These are phyloP conservation scores for Solanum hybrid DNA, from an alignment of 305 asterid species.

Conservation along the genomic window DNA sequence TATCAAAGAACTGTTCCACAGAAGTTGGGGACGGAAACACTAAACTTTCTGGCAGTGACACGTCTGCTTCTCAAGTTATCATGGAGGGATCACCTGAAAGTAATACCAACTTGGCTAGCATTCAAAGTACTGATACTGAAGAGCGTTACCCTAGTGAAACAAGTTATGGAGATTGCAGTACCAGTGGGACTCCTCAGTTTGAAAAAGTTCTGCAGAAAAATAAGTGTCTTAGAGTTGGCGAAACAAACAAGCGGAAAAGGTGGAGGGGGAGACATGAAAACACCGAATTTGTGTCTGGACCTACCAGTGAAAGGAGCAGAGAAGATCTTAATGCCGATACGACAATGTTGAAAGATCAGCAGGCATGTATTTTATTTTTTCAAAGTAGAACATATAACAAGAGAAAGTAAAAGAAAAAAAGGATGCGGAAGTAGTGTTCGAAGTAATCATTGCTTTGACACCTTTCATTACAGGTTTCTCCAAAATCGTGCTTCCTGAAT, in stretches of 20 bases:
- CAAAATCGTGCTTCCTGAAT: slow-evolving; percentile 27
- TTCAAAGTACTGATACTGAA: slow-evolving; percentile 40
- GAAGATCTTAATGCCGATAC: slow-evolving; percentile 29
- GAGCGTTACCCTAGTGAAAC: slow-evolving; percentile 57
- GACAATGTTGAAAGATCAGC: slow-evolving; percentile 21
- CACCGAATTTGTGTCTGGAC: slow-evolving; percentile 35
- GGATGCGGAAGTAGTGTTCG: background rate
- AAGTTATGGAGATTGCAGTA: slow-evolving; percentile 66
- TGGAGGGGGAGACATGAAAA: slow-evolving; percentile 85
- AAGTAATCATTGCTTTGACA: background rate
- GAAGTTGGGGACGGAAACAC: slow-evolving; percentile 16
- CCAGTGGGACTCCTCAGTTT: slow-evolving; percentile 49
- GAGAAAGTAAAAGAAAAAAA: background rate
- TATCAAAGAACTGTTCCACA: slow-evolving; percentile 36
- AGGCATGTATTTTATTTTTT: slow-evolving; percentile 2
- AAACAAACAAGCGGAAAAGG: slow-evolving; percentile 82
- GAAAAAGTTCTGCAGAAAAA: slow-evolving; percentile 46
- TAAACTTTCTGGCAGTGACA: slow-evolving; percentile 40
- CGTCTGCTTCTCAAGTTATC: slow-evolving; percentile 32
- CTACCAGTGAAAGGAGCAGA: slow-evolving; percentile 34
- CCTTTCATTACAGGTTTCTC: slow-evolving; percentile 44
- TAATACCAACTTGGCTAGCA: slow-evolving; percentile 27
- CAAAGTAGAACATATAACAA: background rate
- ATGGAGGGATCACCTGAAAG: slow-evolving; percentile 36
- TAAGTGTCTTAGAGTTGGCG: slow-evolving; percentile 46